Evolutionary conservation across 2,329 filamentous ascomycete species (phyloP), one percentile per base, ranked within the genome.

Genomic region (Ophiostoma piceae): DNA sequence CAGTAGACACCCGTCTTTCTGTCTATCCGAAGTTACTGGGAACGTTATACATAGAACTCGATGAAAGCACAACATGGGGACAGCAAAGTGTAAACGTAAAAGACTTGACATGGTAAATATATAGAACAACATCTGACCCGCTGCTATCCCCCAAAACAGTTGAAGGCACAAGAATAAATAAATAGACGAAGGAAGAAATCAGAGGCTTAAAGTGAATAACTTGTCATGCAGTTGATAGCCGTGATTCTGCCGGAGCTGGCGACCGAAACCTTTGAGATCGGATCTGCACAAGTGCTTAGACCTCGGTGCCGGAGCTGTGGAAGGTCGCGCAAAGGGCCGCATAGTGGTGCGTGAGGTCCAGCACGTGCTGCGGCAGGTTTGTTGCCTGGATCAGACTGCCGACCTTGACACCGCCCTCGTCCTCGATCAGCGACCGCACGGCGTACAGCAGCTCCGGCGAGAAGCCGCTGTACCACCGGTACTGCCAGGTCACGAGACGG

Each of bases 391-490:
- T 93, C 77, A 99, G 97, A 79, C 93, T 97, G 77, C 95, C 87
- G 69, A 99, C 91, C 81, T 99, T 99, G 79, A 99, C 92, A 1
- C 94, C 94, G 71, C 95, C 95, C 80, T 99, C 95, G 74, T 97
- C 94, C 80, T 98, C 95, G 77, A 99, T 99, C 74, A 99, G 84
- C 74, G 92, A 93, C 72, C 95, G 90, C 76, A 98, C 92, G 2
- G 92, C 90, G 79, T 89, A 92, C 69, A 99, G 86, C 62, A 99
- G 85, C 73, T 94, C 89, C 0, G 95, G 95, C 22, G 94, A 97
- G 81, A 99, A 99, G 86, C 99, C 95, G 70, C 94, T 97, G 82
- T 99, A 99, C 95, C 95, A 99, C 74, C 95, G 86, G 81, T 97
- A 99, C 81, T 99, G 95, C 95, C 95, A 99, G 14, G 94, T 95